phyloP scores from a whole-genome alignment of 495 filamentous ascomycete species.

The Hypoxylon rickii region DNA sequence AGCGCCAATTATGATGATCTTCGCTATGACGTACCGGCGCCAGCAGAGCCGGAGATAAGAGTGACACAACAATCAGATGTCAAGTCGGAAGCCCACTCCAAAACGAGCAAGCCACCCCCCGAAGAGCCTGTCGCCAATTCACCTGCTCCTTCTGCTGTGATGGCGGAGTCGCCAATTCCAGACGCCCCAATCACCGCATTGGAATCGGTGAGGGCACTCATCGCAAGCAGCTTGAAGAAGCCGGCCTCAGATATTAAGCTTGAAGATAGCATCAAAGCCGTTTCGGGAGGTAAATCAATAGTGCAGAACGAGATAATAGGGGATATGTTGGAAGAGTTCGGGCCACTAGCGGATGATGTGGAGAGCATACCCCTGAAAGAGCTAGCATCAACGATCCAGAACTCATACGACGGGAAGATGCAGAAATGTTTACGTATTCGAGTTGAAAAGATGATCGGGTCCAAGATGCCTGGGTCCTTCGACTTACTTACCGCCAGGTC shows the following conservation, averaged over 20 bases:
- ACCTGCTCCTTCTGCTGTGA: constrained; percentile 61
- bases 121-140: constrained; percentile 47
- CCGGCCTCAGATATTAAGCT: constrained; percentile 74
- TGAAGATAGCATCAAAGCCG: constrained; percentile 80
- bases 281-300: constrained; percentile 71
- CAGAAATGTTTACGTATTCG: constrained; percentile 86
- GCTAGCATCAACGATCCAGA: constrained; percentile 82
- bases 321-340: constrained; percentile 88
- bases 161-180: constrained; percentile 73
- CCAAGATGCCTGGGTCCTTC: constrained; percentile 92
- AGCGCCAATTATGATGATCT: constrained; percentile 91
- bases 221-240: constrained; percentile 90
- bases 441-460: constrained; percentile 80
- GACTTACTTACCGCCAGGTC: constrained; percentile 83
- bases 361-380: constrained; percentile 90
- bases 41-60: constrained; percentile 57
- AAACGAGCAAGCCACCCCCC: constrained; percentile 48
- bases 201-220: constrained; percentile 74
- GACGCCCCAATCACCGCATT: constrained; percentile 78
- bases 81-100: constrained; percentile 34
- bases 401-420: constrained; percentile 85
- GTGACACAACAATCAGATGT: constrained; percentile 61
- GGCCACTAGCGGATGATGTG: constrained; percentile 85
- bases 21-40: constrained; percentile 85
- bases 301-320: constrained; percentile 85